Base-by-base conservation (phyloP, 305 asterid genomes). In the Andrographis paniculata region DNA sequence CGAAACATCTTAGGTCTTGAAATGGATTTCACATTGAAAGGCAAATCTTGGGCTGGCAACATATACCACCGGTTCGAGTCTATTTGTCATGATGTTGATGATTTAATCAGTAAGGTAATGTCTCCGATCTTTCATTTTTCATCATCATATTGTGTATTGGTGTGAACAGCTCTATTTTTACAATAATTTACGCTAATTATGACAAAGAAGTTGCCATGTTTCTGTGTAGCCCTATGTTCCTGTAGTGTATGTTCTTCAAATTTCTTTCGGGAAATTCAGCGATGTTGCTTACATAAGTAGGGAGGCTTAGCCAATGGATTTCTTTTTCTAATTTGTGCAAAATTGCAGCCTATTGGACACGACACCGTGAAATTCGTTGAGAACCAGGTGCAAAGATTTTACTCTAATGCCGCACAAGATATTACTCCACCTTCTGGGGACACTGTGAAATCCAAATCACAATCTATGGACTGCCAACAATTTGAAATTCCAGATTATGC, bases 341-440 rank as follows among this genome's bases (percentile, higher is more conserved):
- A 24, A 24, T 24, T 45, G 56, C 33, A 10, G 20, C 23, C 28
- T 12, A 45, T 48, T 59, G 56, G 27, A 30, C 73, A 78, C 87
- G 88, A 74, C n/a, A 58, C 80, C 0, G 48, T 63, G 48, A 76
- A 68, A 63, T 74, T 58, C 57, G 73, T 74, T 8, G 89, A 56
- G 73, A 65, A 63, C 57, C 77, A 71, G 46, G 84, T 74, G 66
- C 80, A 80, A 40, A 72, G 48, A 28, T 52, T 85, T n/a, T 79
- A 61, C 60, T 66, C 84, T 48, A 50, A 68, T 59, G 76, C 68
- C 33, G 69, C 72, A 52, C 76, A 63, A 55, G 88, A 77, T 65
- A 54, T 62, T 45, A 60, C 57, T 47, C 71, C 78, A 36, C 66
- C 55, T 33, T 23, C 58, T 41, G 68, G 6, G 41, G 66, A 65